phyloP scores from a whole-genome alignment of 208 protist species.

The Crithidia brevicula region DNA sequence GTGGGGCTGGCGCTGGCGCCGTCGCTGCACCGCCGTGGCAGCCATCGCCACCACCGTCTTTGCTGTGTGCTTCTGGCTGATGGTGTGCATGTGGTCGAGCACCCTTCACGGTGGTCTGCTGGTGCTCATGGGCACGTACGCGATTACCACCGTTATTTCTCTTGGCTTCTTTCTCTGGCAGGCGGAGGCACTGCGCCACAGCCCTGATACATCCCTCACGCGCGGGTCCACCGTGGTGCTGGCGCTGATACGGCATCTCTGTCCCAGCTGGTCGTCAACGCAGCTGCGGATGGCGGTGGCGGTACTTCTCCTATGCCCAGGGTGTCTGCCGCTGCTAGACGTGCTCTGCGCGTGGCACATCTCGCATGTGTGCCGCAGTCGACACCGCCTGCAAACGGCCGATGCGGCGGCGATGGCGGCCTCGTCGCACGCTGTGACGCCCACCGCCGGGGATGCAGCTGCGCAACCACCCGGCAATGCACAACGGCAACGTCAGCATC shows the following conservation, averaged over 20 bases:
- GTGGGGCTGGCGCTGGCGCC: slow-evolving; percentile 46
- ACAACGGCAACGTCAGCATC: neutral
- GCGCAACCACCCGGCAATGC: neutral
- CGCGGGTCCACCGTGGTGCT: neutral
- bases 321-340: slow-evolving; percentile 27
- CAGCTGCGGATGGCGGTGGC: slow-evolving; percentile 6
- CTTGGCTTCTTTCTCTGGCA: slow-evolving; percentile 10
- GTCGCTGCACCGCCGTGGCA: slow-evolving; percentile 24
- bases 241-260: slow-evolving; percentile 21
- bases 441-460: neutral
- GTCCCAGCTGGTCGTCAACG: slow-evolving; percentile 5
- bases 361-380: slow-evolving; percentile 4
- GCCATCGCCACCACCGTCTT: slow-evolving; percentile 5
- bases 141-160: slow-evolving; percentile 5
- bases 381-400: slow-evolving; percentile 4
- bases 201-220: neutral
- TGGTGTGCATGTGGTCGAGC: slow-evolving; percentile 14
- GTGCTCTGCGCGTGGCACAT: slow-evolving; percentile 24
- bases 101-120: slow-evolving; percentile 3
- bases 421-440: neutral
- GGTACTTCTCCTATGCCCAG: slow-evolving; percentile 18
- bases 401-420: neutral
- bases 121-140: slow-evolving; percentile 23
- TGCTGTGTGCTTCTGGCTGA: slow-evolving; percentile 28
- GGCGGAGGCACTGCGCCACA: neutral